Base-by-base conservation (phyloP, 202 grass and related monocot species). In the Carex sylvatica region DNA sequence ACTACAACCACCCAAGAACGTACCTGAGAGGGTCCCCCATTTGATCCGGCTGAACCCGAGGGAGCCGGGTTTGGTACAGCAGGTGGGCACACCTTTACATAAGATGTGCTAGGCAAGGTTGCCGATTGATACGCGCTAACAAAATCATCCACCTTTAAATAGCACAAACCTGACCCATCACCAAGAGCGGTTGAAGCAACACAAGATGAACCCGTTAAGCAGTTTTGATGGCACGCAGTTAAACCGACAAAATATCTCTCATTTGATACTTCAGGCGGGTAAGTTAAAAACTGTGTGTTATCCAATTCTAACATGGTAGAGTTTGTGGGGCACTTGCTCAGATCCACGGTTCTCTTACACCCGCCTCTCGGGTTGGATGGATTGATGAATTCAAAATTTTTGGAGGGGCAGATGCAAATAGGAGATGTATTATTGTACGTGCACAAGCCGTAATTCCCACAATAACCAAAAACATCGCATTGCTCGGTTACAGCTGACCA, bases 401-500 rank as follows among this genome's bases (percentile, higher is more conserved):
- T 4, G 11, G 96, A 99, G 6, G 96, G 93, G 80, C 96, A 99
- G 0, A 82, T 82, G 78, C 96, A 99, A 59, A 84, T 58, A 14
- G 96, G 96, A 42, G 91, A 77, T 2, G 93, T 89, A 26, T 89
- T 85, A 75, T 99, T 99, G 88, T 96, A 99, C 24, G 81, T 81
- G 85, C 96, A 99, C 23, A 99, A 77, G 62, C 96, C 96, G 78
- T 90, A 93, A 83, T 93, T 89, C 42, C 96, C 96, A 82, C 96
- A 99, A 83, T 87, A 99, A 49, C 93, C 96, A 84, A 99, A 99
- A 23, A 99, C 92, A 74, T 92, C 59, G 83, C 96, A 99, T 78
- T 99, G 96, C 89, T 99, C 91, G 11, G 86, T 87, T 51, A 99
- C 91, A 3, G 96, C 96, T 0, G 93, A 99, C 96, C 96, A 99